phyloP scores from a whole-genome alignment of 2,329 filamentous ascomycete species.

The Penicillium sp. region DNA sequence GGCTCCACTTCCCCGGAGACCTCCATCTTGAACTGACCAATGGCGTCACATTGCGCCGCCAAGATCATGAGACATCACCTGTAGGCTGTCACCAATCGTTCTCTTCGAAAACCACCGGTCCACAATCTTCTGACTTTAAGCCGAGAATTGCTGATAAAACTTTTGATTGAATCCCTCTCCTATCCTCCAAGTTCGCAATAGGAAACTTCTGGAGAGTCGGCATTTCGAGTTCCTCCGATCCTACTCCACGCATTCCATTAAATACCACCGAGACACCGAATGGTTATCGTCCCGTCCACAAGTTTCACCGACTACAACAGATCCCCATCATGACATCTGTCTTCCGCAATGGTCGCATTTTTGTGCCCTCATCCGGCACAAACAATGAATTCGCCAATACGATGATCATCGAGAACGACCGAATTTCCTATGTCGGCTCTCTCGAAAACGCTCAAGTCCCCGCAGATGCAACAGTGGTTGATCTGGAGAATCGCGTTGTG shows the following conservation, averaged over 20 bases:
- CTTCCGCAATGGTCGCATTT: conserved; percentile 37
- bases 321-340: conserved; percentile 22
- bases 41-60: conserved; percentile 17
- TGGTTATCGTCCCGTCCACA: neutral
- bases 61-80: neutral
- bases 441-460: conserved; percentile 26
- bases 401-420: conserved; percentile 43
- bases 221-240: neutral
- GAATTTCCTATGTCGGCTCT: conserved; percentile 44
- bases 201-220: conserved; percentile 15
- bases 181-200: neutral
- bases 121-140: neutral
- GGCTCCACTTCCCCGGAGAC: conserved; percentile 1
- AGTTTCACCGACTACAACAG: neutral
- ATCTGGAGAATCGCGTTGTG: conserved; percentile 41
- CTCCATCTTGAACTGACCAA: conserved; percentile 4
- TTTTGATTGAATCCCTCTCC: neutral
- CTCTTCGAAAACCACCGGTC: neutral
- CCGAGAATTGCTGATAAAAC: neutral
- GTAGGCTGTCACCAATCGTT: neutral
- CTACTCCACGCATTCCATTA: conserved; percentile 7
- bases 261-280: conserved; percentile 1
- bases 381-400: conserved; percentile 28
- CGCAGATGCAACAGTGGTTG: conserved; percentile 25
- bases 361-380: conserved; percentile 18